phyloP scores from a whole-genome alignment of 1,284 basidiomycete genomes.

The Ustilago tritici region DNA sequence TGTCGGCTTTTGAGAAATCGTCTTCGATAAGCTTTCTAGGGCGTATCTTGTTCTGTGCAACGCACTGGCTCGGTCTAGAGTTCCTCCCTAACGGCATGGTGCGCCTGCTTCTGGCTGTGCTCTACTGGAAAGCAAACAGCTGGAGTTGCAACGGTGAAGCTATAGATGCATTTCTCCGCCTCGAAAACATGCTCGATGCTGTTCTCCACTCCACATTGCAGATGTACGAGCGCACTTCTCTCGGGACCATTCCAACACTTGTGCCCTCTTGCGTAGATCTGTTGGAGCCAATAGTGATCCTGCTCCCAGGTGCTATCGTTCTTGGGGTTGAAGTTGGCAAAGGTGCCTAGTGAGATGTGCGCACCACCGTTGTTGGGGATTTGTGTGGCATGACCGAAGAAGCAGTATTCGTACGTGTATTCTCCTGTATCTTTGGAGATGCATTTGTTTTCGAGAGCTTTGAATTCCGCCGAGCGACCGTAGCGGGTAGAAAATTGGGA shows the following conservation, averaged over 20 bases:
- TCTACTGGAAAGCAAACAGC: constrained; percentile 78
- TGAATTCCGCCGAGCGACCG: constrained; percentile 90
- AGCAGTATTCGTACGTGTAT: constrained; percentile 97
- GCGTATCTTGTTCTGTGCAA: neutral
- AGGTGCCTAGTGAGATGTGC: constrained; percentile 80
- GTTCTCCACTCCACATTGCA: constrained; percentile 89
- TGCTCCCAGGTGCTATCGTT: constrained; percentile 79
- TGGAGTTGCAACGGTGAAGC: constrained; percentile 86
- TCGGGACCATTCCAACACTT: constrained; percentile 97
- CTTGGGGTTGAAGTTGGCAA: constrained; percentile 73
- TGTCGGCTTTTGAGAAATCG: too few species aligned
- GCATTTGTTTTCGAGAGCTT: constrained; percentile 87
- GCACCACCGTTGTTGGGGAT: constrained; percentile 85
- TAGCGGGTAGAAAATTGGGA: constrained; percentile 76
- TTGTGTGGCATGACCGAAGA: constrained; percentile 88
- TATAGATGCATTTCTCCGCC: constrained; percentile 94
- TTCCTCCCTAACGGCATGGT: constrained; percentile 23
- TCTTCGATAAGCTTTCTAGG: neutral
- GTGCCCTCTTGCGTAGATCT: constrained; percentile 82
- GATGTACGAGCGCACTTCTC: constrained; percentile 81
- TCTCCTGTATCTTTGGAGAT: constrained; percentile 85
- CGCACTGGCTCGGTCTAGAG: constrained; percentile 7
- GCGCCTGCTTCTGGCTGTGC: neutral
- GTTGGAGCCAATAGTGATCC: constrained; percentile 81
- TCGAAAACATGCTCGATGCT: constrained; percentile 84